Percentiles rank a stretch among this genome's conserved stretches.
phyloP scores from a whole-genome alignment of 2,329 filamentous ascomycete genomes.

The Alternaria ethzedia region DNA sequence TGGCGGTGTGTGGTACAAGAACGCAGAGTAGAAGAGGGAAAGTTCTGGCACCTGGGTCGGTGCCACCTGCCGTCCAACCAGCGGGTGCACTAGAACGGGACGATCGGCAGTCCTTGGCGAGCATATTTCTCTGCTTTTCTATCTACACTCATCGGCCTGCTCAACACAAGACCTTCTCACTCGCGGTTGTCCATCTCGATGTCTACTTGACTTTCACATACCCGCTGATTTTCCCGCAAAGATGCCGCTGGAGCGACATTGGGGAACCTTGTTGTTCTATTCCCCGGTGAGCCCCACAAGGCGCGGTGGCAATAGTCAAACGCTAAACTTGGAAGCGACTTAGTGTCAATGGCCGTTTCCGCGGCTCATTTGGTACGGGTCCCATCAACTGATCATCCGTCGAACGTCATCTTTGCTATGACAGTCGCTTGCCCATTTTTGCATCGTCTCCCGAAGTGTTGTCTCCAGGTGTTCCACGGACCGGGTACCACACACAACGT shows the following conservation, averaged over 20 bases:
- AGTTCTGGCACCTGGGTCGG: conserved; percentile 5
- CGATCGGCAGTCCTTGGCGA: conserved; percentile 22
- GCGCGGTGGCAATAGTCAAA: conserved; percentile 1
- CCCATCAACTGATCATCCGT: not conserved
- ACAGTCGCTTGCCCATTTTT: not conserved
- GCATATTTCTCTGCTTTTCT: not conserved
- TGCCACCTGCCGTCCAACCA: not conserved
- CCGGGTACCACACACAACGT: not conserved
- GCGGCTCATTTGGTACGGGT: not conserved
- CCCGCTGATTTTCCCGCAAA: conserved; percentile 1
- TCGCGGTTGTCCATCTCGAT: not conserved
- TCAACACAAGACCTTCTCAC: not conserved
- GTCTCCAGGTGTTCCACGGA: not conserved
- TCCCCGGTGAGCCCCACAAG: conserved; percentile 9
- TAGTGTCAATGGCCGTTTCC: not conserved
- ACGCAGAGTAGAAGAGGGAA: conserved; percentile 7
- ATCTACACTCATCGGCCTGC: not conserved
- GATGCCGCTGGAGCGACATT: conserved; percentile 1
- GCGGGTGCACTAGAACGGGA: conserved; percentile 12
- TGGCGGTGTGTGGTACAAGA: conserved; percentile 3
- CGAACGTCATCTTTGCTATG: conserved; percentile 4
- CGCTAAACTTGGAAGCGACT: not conserved
- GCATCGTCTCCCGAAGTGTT: not conserved
- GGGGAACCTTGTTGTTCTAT: conserved; percentile 18
- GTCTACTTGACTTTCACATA: not conserved